Evolutionary conservation across 202 grass and related monocot species (phyloP).

Genomic region (Elaeis oleifera): DNA sequence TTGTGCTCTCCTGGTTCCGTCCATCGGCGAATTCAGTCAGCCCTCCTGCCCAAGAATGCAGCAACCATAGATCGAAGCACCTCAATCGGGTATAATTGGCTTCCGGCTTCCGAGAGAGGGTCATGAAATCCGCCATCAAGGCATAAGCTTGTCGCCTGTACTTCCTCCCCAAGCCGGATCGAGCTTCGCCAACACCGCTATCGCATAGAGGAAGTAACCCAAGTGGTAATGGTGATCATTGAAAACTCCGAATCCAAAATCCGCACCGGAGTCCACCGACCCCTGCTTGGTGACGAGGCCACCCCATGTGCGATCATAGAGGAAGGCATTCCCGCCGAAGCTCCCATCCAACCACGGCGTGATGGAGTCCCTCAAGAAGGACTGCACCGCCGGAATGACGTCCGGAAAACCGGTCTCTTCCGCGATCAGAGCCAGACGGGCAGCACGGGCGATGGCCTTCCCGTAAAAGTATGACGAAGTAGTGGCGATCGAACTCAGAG

Average conservation of each 20-base stretch:
- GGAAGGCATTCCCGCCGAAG: constrained; percentile 67
- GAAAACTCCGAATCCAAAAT: constrained; percentile 89
- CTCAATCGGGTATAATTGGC: constrained; percentile 51
- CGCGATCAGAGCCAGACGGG: constrained; percentile 72
- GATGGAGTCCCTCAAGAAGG: constrained; percentile 46
- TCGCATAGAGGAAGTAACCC: constrained; percentile 91
- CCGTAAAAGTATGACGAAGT: constrained; percentile 93
- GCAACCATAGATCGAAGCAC: constrained; percentile 88
- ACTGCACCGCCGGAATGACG: constrained; percentile 50
- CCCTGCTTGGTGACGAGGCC: constrained; percentile 77
- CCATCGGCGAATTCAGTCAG: constrained; percentile 87
- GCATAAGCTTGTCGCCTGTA: constrained; percentile 83
- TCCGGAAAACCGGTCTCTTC: constrained; percentile 81
- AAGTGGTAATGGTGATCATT: constrained; percentile 98
- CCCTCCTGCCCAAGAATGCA: constrained; percentile 92
- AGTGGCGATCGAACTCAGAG: constrained; percentile 50
- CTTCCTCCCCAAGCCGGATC: constrained; percentile 71
- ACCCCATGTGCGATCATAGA: constrained; percentile 78
- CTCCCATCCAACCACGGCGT: constrained; percentile 90
- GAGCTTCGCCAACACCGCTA: constrained; percentile 76
- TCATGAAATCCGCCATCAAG: constrained; percentile 88
- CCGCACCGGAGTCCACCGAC: constrained; percentile 48
- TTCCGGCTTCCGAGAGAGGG: constrained; percentile 42
- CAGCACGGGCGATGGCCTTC: constrained; percentile 73
- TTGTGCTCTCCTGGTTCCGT: constrained; percentile 91